Base-by-base conservation (phyloP, 768 basidiomycete genomes). In the Boletus rex-veris region DNA sequence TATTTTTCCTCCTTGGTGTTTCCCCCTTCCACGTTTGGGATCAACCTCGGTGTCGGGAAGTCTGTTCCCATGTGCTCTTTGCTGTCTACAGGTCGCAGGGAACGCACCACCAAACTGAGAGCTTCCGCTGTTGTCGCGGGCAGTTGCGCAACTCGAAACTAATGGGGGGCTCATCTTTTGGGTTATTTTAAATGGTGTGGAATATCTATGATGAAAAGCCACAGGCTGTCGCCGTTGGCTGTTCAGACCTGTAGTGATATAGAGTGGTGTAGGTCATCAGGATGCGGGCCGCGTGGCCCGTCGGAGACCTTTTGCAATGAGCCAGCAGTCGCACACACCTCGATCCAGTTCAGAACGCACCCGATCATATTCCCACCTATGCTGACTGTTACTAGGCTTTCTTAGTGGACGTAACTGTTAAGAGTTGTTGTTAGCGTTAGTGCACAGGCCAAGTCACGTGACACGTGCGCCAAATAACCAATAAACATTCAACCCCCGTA, bases 361-460 rank as follows among this genome's bases (percentile, higher is more conserved):
- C 26, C 7, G 26, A 28, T 8, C 7, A 28, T 28, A n/a, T n/a
- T n/a, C n/a, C n/a, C n/a, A n/a, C n/a, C n/a, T n/a, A 28, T 28
- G 7, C 26, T 28, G 26, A 28, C 26, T 28, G 26, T 26, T 26
- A 26, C 26, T 26, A 26, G 26, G 26, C 7, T 26, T 26, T 26
- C 7, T 8, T 26, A 26, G 26, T 7, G 26, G 26, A 7, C 7
- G 26, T 26, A 26, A 7, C 26, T n/a, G n/a, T n/a, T n/a, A 26
- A 26, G 26, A 26, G 26, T 7, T 26, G 26, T 26, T 7, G n/a
- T n/a, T n/a, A 7, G 26, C 26, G 26, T 7, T 26, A 26, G 42
- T 12, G 16, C 44, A 31, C 38, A 19, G 39, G 10, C 26, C 19
- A 7, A 16, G 37, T 57, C 59, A 60, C 55, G 45, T 62, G 54